These are phyloP conservation scores for Tetradesmus obliquus DNA, from an alignment of 139 green algal species.

Conservation along the genomic window DNA sequence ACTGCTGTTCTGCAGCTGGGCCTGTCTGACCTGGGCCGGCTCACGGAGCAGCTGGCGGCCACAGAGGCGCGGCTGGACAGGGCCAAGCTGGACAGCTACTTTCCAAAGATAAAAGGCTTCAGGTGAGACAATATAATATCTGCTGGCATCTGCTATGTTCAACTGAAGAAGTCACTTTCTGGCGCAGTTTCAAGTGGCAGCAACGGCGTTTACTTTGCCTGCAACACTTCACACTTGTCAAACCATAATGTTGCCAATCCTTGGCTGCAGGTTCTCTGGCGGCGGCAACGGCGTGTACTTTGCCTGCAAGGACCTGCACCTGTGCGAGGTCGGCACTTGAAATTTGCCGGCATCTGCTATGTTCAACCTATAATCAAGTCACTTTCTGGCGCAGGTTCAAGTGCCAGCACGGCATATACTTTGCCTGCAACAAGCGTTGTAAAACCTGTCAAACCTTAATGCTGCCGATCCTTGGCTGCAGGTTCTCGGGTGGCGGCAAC, in stretches of 20 bases:
- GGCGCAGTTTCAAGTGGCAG: too few relatives aligned
- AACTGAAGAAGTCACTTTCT: too few relatives aligned
- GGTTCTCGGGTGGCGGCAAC: constrained; percentile 74
- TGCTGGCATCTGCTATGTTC: too few relatives aligned
- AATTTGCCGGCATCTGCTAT: too few relatives aligned
- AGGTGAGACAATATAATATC: constrained; percentile 47
- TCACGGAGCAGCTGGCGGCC: constrained; percentile 65
- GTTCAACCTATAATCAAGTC: too few relatives aligned
- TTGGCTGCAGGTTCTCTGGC: constrained; percentile 70
- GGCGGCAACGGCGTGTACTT: constrained; percentile 78
- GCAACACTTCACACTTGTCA: neutral
- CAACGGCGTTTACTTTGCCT: neutral
- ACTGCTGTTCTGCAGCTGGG: constrained; percentile 17
- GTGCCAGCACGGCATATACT: too few relatives aligned
- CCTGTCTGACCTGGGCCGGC: constrained; percentile 44
- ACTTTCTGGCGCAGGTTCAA: too few relatives aligned
- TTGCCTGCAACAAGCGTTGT: too few relatives aligned
- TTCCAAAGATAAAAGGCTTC: constrained; percentile 76
- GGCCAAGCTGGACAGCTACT: constrained; percentile 76
- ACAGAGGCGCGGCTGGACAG: constrained; percentile 56
- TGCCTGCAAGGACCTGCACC: constrained; percentile 75
- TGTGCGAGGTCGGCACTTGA: constrained; percentile 65
- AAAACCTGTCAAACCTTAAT: too few relatives aligned
- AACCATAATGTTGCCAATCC: too few relatives aligned
- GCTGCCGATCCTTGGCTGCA: constrained; percentile 38